Conservation (phyloP, 352 stramenopile species). For the Phytophthora nicotianae region DNA sequence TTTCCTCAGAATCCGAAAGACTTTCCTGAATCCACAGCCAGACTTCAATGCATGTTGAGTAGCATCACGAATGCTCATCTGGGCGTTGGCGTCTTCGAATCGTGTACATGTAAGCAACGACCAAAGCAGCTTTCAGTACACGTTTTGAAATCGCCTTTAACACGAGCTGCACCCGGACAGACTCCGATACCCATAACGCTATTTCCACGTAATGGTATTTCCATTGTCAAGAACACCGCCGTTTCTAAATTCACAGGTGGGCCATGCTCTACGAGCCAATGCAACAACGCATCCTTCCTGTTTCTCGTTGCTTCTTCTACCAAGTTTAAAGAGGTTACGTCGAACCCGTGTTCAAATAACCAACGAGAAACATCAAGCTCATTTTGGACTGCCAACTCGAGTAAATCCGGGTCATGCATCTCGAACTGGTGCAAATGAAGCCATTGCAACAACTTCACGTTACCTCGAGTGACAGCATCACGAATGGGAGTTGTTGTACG, state of each 20-base stretch:
- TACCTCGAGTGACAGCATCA: not conserved
- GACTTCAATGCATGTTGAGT: too few species aligned
- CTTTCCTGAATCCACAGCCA: too few species aligned
- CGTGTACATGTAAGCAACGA: too few species aligned
- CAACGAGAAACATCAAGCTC: conserved; percentile 1
- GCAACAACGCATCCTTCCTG: not conserved
- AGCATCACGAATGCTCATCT: too few species aligned
- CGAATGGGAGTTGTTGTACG: not conserved
- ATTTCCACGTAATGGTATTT: not conserved
- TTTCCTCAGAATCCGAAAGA: too few species aligned
- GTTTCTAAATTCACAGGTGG: not conserved
- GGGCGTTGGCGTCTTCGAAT: too few species aligned
- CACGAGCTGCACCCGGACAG: not conserved
- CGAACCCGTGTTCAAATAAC: conserved; percentile 1
- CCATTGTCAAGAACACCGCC: not conserved
- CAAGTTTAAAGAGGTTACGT: not conserved
- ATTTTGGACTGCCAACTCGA: not conserved
- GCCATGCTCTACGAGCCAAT: conserved; percentile 3
- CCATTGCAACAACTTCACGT: conserved; percentile 11
- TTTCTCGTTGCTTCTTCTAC: not conserved
- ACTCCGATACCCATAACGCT: conserved; percentile 1
- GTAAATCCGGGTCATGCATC: not conserved
- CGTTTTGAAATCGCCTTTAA: not conserved
- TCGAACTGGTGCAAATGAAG: conserved; percentile 1
- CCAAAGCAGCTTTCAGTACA: not conserved